These are phyloP conservation scores for Tympanopsis confertula DNA, from an alignment of 2,329 filamentous ascomycete species.

Conservation along the genomic window DNA sequence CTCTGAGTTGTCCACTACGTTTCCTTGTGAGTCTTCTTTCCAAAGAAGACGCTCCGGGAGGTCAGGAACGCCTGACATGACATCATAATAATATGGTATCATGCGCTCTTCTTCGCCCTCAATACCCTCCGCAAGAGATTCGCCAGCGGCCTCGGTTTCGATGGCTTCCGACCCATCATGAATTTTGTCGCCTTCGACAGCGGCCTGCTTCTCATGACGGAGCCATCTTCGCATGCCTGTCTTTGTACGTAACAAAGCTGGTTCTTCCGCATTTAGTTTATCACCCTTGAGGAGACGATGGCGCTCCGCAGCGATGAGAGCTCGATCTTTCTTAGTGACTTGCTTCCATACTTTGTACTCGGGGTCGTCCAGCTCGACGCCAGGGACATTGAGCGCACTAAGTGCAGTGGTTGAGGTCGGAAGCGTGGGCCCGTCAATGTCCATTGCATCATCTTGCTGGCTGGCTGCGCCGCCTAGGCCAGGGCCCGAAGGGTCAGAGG, in stretches of 20 bases:
- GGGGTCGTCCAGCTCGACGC: conserved; percentile 69
- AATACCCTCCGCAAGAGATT: conserved; percentile 89
- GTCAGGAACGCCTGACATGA: conserved; percentile 75
- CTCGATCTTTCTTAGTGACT: conserved; percentile 91
- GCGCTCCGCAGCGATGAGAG: conserved; percentile 72
- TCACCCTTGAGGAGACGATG: conserved; percentile 77
- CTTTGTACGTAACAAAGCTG: conserved; percentile 73
- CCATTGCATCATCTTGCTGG: conserved; percentile 71
- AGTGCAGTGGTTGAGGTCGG: conserved; percentile 52
- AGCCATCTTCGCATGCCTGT: conserved; percentile 83
- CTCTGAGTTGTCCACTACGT: conserved; percentile 77
- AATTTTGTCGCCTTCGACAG: conserved; percentile 19
- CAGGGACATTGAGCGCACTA: conserved; percentile 51
- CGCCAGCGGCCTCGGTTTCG: conserved; percentile 28
- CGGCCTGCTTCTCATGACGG: conserved; percentile 54
- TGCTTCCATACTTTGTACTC: conserved; percentile 99
- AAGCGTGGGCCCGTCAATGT: conserved; percentile 68
- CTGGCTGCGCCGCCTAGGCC: conserved; percentile 60
- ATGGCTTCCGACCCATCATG: conserved; percentile 33
- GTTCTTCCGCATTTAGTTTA: conserved; percentile 75
- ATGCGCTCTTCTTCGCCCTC: conserved; percentile 75
- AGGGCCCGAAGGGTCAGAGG: conserved; percentile 65
- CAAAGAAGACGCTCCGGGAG: conserved; percentile 69
- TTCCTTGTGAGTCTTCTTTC: conserved; percentile 79
- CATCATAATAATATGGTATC: conserved; percentile 89